Percentiles rank a stretch among this genome's conserved stretches.
Conservation (phyloP, 441 rosid species). For the Bocquillonia castaneifolia region DNA sequence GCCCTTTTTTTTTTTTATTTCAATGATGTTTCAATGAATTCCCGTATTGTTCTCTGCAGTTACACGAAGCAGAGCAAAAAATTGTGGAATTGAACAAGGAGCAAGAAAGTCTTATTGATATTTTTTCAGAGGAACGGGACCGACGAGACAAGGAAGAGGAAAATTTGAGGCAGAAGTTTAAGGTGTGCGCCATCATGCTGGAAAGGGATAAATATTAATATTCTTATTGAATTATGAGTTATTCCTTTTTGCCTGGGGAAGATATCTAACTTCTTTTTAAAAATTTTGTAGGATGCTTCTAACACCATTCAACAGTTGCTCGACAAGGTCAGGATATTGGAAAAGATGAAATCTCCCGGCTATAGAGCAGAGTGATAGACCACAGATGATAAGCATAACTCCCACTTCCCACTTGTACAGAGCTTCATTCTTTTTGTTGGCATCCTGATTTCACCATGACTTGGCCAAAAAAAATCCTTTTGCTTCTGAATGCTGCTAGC, state of each 20-base stretch:
- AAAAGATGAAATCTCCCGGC: constrained; percentile 33
- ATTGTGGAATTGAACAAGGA: constrained; percentile 55
- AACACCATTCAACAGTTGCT: constrained; percentile 42
- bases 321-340: constrained; percentile 48
- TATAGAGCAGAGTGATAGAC: constrained; percentile 8
- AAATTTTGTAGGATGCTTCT: constrained; percentile 52
- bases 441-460: background rate
- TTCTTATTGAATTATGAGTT: background rate
- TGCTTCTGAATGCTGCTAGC: background rate
- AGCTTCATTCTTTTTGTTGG: background rate
- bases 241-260: too few species aligned
- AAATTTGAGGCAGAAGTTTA: constrained; percentile 47
- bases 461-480: background rate
- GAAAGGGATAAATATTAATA: background rate
- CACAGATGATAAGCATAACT: too few species aligned
- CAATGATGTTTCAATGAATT: background rate
- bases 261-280: too few species aligned
- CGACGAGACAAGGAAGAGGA: constrained; percentile 64
- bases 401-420: background rate
- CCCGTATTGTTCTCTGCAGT: constrained; percentile 30
- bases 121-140: constrained; percentile 72
- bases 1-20: background rate
- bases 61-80: constrained; percentile 38
- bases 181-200: constrained; percentile 31
- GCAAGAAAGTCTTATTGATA: constrained; percentile 57